Conservation (phyloP, 345 rosid genomes). For the Lenwebbia sp. region DNA sequence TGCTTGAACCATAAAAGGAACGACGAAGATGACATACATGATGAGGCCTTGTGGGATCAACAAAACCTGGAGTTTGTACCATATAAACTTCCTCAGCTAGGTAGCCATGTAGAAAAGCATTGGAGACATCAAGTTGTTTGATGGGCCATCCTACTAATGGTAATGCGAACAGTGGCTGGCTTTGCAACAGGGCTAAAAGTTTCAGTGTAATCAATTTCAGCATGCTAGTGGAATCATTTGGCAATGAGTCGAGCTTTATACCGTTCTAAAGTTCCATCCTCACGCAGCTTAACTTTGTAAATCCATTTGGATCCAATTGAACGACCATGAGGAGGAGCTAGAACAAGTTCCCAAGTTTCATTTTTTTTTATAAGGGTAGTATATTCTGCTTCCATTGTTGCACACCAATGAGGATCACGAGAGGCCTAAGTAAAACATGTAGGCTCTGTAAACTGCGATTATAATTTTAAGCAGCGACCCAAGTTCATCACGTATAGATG, state of each 20-base stretch:
- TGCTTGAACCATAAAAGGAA: too few relatives aligned
- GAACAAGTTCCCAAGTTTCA: background rate
- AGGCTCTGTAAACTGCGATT: too few relatives aligned
- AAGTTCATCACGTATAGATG: too few relatives aligned
- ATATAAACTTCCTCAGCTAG: background rate
- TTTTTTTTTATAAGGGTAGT: background rate
- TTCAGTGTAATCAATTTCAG: background rate
- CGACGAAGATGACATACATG: too few relatives aligned
- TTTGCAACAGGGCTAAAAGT: background rate
- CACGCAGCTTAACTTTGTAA: background rate
- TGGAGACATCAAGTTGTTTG: background rate
- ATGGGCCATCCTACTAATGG: background rate
- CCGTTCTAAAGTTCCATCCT: background rate
- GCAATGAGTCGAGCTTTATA: background rate
- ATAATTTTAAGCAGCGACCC: too few relatives aligned
- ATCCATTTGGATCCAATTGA: background rate
- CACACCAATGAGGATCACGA: background rate
- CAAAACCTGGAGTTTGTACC: background rate
- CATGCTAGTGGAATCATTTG: background rate
- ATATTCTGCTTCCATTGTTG: background rate
- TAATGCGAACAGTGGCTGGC: background rate
- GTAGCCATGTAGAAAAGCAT: background rate
- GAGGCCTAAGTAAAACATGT: background rate
- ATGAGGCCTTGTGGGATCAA: background rate
- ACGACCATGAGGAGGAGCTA: background rate